Percentiles rank a stretch among this genome's conserved stretches.
Conservation (phyloP, 2,329 filamentous ascomycete species). For the Verticillium dahliae region DNA sequence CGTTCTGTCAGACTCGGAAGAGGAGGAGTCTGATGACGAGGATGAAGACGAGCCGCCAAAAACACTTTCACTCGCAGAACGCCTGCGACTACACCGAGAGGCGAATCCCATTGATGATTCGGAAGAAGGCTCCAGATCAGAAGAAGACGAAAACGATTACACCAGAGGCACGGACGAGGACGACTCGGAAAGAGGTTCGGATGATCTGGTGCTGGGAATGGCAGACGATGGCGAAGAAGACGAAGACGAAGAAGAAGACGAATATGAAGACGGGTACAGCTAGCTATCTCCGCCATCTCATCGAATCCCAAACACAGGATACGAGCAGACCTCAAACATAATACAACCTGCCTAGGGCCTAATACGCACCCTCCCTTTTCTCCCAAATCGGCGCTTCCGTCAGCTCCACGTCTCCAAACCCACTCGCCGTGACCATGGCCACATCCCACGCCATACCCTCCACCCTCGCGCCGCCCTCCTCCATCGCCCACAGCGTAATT, state of each 20-base stretch:
- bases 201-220: conserved; percentile 22
- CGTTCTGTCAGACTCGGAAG: neutral
- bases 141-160: conserved; percentile 13
- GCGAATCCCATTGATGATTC: conserved; percentile 11
- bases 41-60: conserved; percentile 7
- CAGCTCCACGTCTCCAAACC: conserved; percentile 28
- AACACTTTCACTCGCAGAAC: conserved; percentile 15
- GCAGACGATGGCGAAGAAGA: conserved; percentile 23
- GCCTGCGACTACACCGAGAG: conserved; percentile 14
- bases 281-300: neutral
- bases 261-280: neutral
- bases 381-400: conserved; percentile 33
- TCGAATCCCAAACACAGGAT: neutral
- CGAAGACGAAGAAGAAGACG: conserved; percentile 12
- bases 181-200: conserved; percentile 10
- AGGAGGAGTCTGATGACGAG: conserved; percentile 6
- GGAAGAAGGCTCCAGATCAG: conserved; percentile 12
- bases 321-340: neutral
- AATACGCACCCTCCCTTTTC: conserved; percentile 35
- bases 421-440: conserved; percentile 37
- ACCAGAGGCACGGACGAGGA: conserved; percentile 12
- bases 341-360: neutral
- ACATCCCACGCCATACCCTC: conserved; percentile 14
- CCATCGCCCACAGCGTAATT: conserved; percentile 62
- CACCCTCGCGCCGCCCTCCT: conserved; percentile 49